Evolutionary conservation across 192 early-diverging fungal species (phyloP), one percentile per base, ranked within the genome.

Genomic region (Coemansia sp.): DNA sequence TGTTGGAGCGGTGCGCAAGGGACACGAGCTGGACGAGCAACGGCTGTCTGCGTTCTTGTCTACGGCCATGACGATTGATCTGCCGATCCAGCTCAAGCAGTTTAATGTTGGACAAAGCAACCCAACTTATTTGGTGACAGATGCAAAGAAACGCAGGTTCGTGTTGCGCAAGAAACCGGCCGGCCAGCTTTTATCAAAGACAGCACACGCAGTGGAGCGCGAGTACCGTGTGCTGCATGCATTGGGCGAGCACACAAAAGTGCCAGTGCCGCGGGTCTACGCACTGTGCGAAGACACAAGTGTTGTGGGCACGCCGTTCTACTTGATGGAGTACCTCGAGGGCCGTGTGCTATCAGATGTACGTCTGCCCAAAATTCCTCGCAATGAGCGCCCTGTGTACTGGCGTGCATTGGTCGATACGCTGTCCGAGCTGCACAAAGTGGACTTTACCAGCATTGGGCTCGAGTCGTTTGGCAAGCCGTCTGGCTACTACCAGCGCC

Each of bases 71-170:
- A 73, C 70, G 14, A 75, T 93, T 14, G 72, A 60, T 15, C 57
- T 69, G 23, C 94, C 94, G 3, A 68, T 96, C 29, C 59, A 84
- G 12, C 66, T 95, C 43, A 82, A 84, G 56, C 94, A 98, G 83
- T 98, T 98, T 75, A 89, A 88, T 58, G 79, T 92, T 6, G 96
- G 96, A 0, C 94, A 96, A 65, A 92, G 89, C 72, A 98, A 98
- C 67, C 96, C 96, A 7, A 98, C 96, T 6, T 98, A 93, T 60
- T 83, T 95, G 45, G 70, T 98, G 39, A 86, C 78, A 15, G 91
- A 91, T 56, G 77, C 79, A 1, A 7, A n/a, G 57, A 93, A 89
- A 49, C 79, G 76, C 41, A 82, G 70, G 23, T 93, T 88, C 67
- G 93, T 95, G 38, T 79, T 97, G 45, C 88, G 94, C 62, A 96